phyloP scores from a whole-genome alignment of 208 protist species.

The Acanthamoeba quina region DNA sequence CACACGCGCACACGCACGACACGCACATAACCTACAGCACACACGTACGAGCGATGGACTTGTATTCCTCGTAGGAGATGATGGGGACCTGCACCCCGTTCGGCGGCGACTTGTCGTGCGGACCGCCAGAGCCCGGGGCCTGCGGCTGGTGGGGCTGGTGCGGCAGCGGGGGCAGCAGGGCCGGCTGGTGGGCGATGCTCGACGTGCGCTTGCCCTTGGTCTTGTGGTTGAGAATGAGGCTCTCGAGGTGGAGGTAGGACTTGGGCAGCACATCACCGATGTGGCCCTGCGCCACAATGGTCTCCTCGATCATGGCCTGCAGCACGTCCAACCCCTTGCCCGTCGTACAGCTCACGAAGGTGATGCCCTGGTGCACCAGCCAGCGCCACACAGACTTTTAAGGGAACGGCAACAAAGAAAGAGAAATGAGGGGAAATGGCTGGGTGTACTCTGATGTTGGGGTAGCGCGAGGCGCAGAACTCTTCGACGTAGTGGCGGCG shows the following conservation, averaged over 20 bases:
- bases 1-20: too few species aligned
- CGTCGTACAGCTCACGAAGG: constrained; percentile 44
- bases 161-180: neutral
- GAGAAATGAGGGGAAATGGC: neutral
- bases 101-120: neutral
- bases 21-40: neutral
- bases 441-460: neutral
- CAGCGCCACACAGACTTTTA: neutral
- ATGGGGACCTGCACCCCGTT: constrained; percentile 5
- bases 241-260: constrained; percentile 68
- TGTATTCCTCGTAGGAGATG: constrained; percentile 65
- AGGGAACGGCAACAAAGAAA: neutral
- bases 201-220: neutral
- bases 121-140: too few species aligned
- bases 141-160: neutral
- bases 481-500: constrained; percentile 43
- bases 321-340: constrained; percentile 50
- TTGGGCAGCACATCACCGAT: constrained; percentile 37
- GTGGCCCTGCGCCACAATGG: constrained; percentile 16
- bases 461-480: constrained; percentile 12
- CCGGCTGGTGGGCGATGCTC: neutral
- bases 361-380: neutral
- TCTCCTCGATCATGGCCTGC: constrained; percentile 2
- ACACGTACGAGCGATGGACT: constrained; percentile 30
- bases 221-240: constrained; percentile 29